These are phyloP conservation scores for Solanum hybrid DNA, from an alignment of 305 asterid species.

Conservation along the genomic window DNA sequence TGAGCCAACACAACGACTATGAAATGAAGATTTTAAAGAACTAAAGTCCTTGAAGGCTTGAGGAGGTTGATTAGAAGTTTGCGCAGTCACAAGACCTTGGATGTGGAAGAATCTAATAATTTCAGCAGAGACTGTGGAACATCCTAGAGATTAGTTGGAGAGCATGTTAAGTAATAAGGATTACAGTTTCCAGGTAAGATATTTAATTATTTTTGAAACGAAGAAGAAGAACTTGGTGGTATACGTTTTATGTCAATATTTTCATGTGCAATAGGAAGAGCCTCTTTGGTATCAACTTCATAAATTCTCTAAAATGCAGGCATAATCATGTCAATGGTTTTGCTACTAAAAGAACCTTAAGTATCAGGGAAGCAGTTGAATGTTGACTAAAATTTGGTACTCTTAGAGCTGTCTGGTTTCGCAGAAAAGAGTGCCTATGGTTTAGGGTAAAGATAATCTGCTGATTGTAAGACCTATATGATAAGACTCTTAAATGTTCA, in stretches of 20 bases:
- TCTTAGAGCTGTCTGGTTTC: neutral
- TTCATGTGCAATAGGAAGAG: neutral
- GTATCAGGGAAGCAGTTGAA: neutral
- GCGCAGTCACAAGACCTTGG: neutral
- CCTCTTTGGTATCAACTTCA: neutral
- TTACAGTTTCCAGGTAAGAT: neutral
- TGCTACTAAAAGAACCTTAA: neutral
- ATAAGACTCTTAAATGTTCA: neutral
- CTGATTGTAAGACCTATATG: neutral
- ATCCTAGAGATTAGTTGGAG: neutral
- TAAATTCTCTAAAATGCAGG: neutral
- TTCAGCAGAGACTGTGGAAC: neutral
- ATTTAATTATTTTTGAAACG: neutral
- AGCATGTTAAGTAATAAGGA: neutral
- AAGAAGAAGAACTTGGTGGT: neutral
- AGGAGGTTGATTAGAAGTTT: neutral
- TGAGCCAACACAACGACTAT: neutral
- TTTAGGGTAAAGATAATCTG: neutral
- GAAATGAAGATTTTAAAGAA: neutral
- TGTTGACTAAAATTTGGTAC: neutral
- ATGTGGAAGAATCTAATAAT: neutral
- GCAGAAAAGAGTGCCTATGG: neutral
- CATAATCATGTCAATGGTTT: neutral
- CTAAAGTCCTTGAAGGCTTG: neutral
- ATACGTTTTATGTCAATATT: neutral